Base-by-base conservation (phyloP, 1,139 yeast genomes). In the Sugiyamaella sp. region DNA sequence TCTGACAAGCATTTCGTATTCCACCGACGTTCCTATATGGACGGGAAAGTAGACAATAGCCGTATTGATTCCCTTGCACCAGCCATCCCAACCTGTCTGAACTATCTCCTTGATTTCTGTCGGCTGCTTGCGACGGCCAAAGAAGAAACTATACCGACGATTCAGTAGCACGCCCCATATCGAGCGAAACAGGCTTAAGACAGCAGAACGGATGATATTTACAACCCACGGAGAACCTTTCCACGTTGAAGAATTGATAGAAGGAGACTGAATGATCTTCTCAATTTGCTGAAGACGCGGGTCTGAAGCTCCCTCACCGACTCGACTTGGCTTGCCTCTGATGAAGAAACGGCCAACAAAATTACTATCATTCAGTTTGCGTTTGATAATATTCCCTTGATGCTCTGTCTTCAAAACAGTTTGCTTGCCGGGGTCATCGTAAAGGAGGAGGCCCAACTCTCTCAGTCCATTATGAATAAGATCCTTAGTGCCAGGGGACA, bases 1-100 rank as follows among this genome's bases (percentile, higher is more conserved):
- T 10, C 53, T 52, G 8, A 57, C 48, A 41, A 38, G 47, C n/a
- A 42, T 55, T 12, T 54, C 44, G 27, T 58, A 55, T 33, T 56
- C 51, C 17, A 64, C 45, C 8, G 62, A 54, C 9, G 62, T 56
- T 4, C 61, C 60, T 14, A 64, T 56, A 42, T 57, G 59, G 20
- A 44, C 50, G 9, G 67, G 67, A 10, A 44, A 46, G 38, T 25
- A 24, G 6, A 21, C 40, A 32, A 32, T 19, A 12, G 47, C 22
- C 3, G 32, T 16, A 44, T 44, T 32, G 17, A 44, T 44, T 16
- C 21, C 16, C n/a, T 44, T 44, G 2, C 27, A 17, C 47, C 47
- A 44, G 12, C 6, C 22, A 10, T 21, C 47, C 47, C 47, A 44
- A 21, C 33, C 47, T 2, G 29, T 29, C 14, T 29, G 29, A 10